phyloP scores from a whole-genome alignment of 495 filamentous ascomycete genomes.

The Hypoxylon lenormandii region DNA sequence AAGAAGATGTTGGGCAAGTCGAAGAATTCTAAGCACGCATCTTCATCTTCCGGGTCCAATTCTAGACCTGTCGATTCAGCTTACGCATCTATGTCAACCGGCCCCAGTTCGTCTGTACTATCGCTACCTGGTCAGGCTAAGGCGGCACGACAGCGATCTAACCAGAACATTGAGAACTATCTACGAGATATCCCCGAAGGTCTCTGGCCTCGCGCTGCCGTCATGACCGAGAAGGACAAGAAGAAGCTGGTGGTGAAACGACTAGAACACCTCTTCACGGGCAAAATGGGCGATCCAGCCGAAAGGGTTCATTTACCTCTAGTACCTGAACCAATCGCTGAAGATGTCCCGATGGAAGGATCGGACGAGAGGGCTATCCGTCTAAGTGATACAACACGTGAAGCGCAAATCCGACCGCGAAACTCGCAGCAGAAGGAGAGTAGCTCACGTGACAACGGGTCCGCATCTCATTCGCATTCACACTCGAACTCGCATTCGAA shows the following conservation, averaged over 20 bases:
- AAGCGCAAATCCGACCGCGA: constrained; percentile 55
- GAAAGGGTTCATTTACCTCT: constrained; percentile 48
- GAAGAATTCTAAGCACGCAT: constrained; percentile 59
- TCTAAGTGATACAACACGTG: constrained; percentile 49
- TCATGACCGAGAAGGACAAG: constrained; percentile 73
- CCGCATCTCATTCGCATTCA: constrained; percentile 41
- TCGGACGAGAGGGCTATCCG: constrained; percentile 42
- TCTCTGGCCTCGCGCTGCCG: constrained; percentile 63
- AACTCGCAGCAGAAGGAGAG: constrained; percentile 49
- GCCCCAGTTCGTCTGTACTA: constrained; percentile 56
- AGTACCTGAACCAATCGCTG: constrained; percentile 62
- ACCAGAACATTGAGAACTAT: constrained; percentile 69
- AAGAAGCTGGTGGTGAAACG: constrained; percentile 77
- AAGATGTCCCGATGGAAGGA: constrained; percentile 67
- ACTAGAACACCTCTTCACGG: constrained; percentile 83
- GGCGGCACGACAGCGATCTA: constrained; percentile 49
- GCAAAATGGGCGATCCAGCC: constrained; percentile 63
- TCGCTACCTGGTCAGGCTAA: constrained; percentile 45
- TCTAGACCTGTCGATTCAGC: constrained; percentile 74
- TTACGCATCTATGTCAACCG: constrained; percentile 77
- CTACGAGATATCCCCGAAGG: constrained; percentile 71
- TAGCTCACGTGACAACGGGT: constrained; percentile 46
- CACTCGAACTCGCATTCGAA: constrained; percentile 56
- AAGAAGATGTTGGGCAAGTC: constrained; percentile 50
- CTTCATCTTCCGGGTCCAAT: constrained; percentile 65